These are phyloP conservation scores for Diaporthe humulicola DNA, from an alignment of 2,329 filamentous ascomycete species.

Conservation along the genomic window DNA sequence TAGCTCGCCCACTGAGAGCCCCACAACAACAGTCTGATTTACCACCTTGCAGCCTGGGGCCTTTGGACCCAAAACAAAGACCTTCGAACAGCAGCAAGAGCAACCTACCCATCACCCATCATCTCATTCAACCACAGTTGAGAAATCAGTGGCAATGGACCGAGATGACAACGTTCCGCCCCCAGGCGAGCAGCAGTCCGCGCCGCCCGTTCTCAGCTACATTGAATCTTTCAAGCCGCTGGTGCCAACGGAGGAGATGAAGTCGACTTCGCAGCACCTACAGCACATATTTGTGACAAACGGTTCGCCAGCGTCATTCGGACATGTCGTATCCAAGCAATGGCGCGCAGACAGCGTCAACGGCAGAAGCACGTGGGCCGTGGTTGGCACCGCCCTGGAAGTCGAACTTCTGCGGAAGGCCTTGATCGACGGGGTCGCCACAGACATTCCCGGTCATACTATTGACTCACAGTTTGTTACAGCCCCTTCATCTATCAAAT, in stretches of 20 bases:
- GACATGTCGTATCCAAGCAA: neutral
- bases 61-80: neutral
- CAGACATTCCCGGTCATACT: neutral
- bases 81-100: neutral
- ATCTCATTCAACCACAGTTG: neutral
- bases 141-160: neutral
- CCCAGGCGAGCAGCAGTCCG: neutral
- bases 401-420: neutral
- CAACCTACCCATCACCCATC: neutral
- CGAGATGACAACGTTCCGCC: neutral
- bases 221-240: neutral
- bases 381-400: neutral
- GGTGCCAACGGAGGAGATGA: neutral
- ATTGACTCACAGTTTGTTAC: too few relatives aligned
- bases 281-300: slow-evolving; percentile 1
- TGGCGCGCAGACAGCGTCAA: neutral
- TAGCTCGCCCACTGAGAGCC: too few relatives aligned
- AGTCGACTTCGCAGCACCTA: neutral
- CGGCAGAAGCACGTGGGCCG: neutral
- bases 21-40: too few relatives aligned
- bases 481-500: too few relatives aligned
- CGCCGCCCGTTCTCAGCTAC: neutral
- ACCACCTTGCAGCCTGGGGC: too few relatives aligned
- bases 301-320: neutral
- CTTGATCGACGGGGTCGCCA: neutral